Percentiles rank a stretch among this genome's conserved stretches.
These are phyloP conservation scores for Acrodontium crateriforme DNA, from an alignment of 2,329 filamentous ascomycete genomes.

Conservation along the genomic window DNA sequence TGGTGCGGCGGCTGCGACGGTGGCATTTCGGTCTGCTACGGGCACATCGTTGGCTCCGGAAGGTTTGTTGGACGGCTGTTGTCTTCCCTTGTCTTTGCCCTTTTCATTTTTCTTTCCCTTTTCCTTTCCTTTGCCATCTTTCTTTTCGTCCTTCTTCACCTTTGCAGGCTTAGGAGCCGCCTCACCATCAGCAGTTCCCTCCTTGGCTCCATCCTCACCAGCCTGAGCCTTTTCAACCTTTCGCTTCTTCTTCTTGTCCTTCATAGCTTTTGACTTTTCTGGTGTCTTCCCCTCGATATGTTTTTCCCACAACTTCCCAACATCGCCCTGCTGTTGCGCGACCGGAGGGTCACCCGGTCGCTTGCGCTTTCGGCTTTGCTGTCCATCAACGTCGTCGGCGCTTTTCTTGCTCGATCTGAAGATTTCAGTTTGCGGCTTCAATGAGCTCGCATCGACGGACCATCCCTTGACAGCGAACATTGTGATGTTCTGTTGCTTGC, in stretches of 20 bases:
- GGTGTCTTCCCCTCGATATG: constrained; percentile 59
- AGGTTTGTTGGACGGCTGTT: constrained; percentile 1
- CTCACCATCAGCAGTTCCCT: neutral
- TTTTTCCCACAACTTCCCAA: constrained; percentile 64
- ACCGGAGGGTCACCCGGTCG: constrained; percentile 17
- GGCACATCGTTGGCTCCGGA: constrained; percentile 2
- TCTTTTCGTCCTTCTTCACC: neutral
- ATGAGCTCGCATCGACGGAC: constrained; percentile 59
- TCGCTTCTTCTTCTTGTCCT: constrained; percentile 14
- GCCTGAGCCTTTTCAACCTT: constrained; percentile 21
- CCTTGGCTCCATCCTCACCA: constrained; percentile 9
- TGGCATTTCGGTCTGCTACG: constrained; percentile 1
- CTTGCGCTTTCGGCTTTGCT: constrained; percentile 30
- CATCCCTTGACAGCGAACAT: constrained; percentile 96
- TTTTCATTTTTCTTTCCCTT: constrained; percentile 8
- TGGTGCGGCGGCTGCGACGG: constrained; percentile 11
- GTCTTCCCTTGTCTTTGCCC: constrained; percentile 1
- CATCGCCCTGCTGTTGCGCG: constrained; percentile 44
- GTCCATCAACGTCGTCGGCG: constrained; percentile 32
- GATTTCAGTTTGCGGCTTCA: constrained; percentile 53
- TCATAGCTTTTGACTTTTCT: constrained; percentile 9
- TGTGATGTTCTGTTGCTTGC: no score
- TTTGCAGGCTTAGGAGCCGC: no score
- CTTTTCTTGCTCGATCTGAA: constrained; percentile 20
- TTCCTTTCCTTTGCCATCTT: constrained; percentile 1